Percentiles rank a stretch among this genome's conserved stretches.
Evolutionary conservation across 345 rosid species (phyloP).

Genomic region (Melastoma malabathricum): DNA sequence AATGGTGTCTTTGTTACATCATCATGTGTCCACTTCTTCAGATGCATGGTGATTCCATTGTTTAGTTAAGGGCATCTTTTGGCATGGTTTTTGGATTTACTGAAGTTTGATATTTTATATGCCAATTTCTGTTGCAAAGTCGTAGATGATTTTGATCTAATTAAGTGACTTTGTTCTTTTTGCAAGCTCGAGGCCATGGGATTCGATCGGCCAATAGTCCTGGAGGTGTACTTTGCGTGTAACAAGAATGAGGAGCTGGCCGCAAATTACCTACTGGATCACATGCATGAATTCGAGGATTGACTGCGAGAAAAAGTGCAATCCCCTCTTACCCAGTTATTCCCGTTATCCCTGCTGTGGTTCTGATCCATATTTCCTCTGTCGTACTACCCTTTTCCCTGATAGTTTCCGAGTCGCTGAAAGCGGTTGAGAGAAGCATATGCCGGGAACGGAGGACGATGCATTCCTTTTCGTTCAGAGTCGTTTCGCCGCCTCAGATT

Average conservation of each 20-base stretch:
- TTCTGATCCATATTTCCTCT: background rate
- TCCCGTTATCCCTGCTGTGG: background rate
- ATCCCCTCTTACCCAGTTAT: background rate
- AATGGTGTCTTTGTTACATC: too few species aligned
- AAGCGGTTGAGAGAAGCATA: too few species aligned
- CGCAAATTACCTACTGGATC: constrained; percentile 92
- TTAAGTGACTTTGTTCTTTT: background rate
- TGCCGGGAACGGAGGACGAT: too few species aligned
- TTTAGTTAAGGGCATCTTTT: too few species aligned
- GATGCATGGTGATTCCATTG: too few species aligned
- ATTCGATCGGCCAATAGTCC: constrained; percentile 60
- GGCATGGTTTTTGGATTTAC: background rate
- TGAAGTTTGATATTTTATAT: background rate
- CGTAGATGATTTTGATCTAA: background rate
- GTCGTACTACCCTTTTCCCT: too few species aligned
- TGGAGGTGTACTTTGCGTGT: constrained; percentile 89
- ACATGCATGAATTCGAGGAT: constrained; percentile 80
- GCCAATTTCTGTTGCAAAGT: background rate
- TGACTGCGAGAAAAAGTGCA: constrained; percentile 13
- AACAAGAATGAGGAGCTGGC: constrained; percentile 95
- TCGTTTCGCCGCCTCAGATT: too few species aligned
- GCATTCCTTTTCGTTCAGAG: too few species aligned
- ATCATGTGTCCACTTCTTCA: too few species aligned
- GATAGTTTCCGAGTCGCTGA: too few species aligned
- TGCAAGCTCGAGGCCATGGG: constrained; percentile 93